Evolutionary conservation across 2,329 filamentous ascomycete genomes (phyloP).

Genomic region (Orbilia blumenaviensis): DNA sequence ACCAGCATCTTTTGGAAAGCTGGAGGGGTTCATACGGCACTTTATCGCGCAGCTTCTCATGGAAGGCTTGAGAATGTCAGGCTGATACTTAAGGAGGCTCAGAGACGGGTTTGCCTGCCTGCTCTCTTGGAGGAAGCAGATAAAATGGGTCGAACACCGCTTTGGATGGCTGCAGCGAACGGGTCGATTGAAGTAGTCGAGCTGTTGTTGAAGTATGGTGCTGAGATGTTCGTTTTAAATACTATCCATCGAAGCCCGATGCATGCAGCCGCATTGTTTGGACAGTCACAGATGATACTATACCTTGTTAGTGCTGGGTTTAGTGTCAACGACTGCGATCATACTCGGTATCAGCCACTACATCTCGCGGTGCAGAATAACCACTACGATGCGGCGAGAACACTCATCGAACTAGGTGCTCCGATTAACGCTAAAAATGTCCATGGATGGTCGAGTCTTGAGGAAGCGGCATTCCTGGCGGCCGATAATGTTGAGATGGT

Average conservation of each 20-base stretch:
- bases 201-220: conserved; percentile 26
- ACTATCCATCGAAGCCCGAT: neutral
- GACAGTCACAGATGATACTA: conserved; percentile 30
- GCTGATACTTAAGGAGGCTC: conserved; percentile 30
- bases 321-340: conserved; percentile 19
- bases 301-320: conserved; percentile 21
- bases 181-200: conserved; percentile 25
- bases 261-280: conserved; percentile 22
- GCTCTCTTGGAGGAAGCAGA: conserved; percentile 18
- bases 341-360: conserved; percentile 8
- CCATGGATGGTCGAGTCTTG: conserved; percentile 30
- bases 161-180: conserved; percentile 24
- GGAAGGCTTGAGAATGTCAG: conserved; percentile 23
- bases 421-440: conserved; percentile 27
- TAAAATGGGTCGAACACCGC: conserved; percentile 4
- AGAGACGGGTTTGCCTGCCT: conserved; percentile 24
- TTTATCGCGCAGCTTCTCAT: conserved; percentile 15
- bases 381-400: conserved; percentile 17
- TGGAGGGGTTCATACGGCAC: neutral
- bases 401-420: conserved; percentile 29
- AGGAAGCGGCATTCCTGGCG: neutral
- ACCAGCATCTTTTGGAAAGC: conserved; percentile 20
- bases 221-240: conserved; percentile 8
- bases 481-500: conserved; percentile 27
- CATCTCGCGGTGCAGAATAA: conserved; percentile 16